A percentile compares a stretch with the other conserved stretches of the same genome.
Evolutionary conservation across 2,329 filamentous ascomycete genomes (phyloP).

Genomic region (Fusarium bactridioides): DNA sequence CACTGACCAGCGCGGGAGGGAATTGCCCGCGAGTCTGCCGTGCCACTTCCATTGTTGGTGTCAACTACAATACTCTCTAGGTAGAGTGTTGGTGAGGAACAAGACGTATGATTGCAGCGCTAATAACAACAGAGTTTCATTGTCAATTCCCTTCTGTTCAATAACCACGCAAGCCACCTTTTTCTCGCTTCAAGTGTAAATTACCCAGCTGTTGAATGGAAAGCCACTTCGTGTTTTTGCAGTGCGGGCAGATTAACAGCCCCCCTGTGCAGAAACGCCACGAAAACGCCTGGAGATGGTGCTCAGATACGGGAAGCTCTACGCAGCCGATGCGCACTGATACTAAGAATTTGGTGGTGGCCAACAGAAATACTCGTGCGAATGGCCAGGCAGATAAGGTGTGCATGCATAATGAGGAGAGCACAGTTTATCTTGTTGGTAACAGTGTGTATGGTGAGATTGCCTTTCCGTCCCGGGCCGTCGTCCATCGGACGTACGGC

Average conservation of each 20-base stretch:
- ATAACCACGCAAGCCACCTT: not conserved
- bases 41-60: not conserved
- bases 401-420: not conserved
- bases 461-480: constrained; percentile 11
- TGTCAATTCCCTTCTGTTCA: not conserved
- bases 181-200: not conserved
- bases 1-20: not conserved
- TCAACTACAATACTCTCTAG: not conserved
- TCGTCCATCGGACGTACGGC: not conserved
- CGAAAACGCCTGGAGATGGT: not conserved
- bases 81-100: not conserved
- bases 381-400: not conserved
- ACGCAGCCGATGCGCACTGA: not conserved
- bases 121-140: constrained; percentile 1
- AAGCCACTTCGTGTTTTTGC: not conserved
- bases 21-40: not conserved
- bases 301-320: not conserved
- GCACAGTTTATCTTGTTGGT: not conserved
- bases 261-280: not conserved
- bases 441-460: not conserved
- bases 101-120: not conserved
- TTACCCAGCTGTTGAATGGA: not conserved
- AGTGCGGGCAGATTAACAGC: not conserved
- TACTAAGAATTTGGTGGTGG: not conserved
- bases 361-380: not conserved